phyloP scores from a whole-genome alignment of 1,284 basidiomycete genomes.

The Moesziomyces parantarcticus region DNA sequence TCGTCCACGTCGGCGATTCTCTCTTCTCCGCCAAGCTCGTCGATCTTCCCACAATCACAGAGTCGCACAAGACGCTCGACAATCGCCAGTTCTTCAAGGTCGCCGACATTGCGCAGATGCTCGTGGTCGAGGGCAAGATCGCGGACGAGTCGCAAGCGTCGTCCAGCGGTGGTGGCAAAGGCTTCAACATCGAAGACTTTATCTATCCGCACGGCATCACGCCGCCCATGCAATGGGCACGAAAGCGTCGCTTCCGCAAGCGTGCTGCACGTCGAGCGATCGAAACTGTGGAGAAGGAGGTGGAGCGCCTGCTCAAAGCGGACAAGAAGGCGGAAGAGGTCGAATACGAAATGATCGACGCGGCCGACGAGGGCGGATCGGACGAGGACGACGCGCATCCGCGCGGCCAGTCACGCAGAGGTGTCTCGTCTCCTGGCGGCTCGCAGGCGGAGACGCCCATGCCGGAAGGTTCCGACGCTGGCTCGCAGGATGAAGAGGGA shows the following conservation, averaged over 20 bases:
- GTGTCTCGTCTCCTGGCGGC: conserved; percentile 39
- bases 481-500: conserved; percentile 40
- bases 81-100: conserved; percentile 95
- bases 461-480: conserved; percentile 29
- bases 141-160: conserved; percentile 74
- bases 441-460: conserved; percentile 42
- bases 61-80: conserved; percentile 96
- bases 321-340: conserved; percentile 84
- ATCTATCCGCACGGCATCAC: conserved; percentile 97
- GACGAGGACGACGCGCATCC: conserved; percentile 50
- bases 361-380: conserved; percentile 60
- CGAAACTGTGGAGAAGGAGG: conserved; percentile 95
- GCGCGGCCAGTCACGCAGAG: conserved; percentile 46
- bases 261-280: conserved; percentile 89
- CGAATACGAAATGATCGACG: conserved; percentile 62
- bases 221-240: conserved; percentile 87
- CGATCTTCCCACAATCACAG: conserved; percentile 92
- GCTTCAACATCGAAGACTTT: conserved; percentile 91
- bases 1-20: conserved; percentile 85
- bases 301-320: conserved; percentile 87
- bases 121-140: conserved; percentile 60
- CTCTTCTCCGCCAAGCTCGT: conserved; percentile 92
- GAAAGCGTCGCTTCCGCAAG: conserved; percentile 93
- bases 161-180: conserved; percentile 75
- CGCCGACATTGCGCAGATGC: conserved; percentile 86